Evolutionary conservation across 2,329 filamentous ascomycete genomes (phyloP), one percentile per base, ranked within the genome.

Genomic region (Venturia effusa): DNA sequence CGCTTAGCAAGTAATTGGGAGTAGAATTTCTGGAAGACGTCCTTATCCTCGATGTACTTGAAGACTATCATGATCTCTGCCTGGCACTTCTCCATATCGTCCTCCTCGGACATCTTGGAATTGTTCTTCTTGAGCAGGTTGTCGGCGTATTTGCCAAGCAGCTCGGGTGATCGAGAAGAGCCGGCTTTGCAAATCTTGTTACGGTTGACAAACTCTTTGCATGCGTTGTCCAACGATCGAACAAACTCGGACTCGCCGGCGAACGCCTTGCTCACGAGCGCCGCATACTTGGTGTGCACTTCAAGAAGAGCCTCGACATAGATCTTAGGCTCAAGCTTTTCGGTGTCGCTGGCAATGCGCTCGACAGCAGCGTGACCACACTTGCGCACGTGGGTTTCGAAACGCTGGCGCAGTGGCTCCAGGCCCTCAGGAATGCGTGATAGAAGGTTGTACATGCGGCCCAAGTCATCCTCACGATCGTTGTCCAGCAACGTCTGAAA

Each of bases 21-120:
- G 78, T 99, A 99, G 78, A 97, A 99, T 76, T 97, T 99, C 76
- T 97, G 94, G 83, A 99, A 99, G 5, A 99, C 95, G 72, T 99
- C 94, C 81, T 99, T 99, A 78, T 99, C 95, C 74, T 99, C 94
- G 67, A 99, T 97, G 77, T 99, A 99, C 79, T 97, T 97, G 84
- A 99, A 99, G 64, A 99, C 91, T 1, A 93, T 97, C 94, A 99
- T 99, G 71, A 99, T 94, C 74, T 97, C 90, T 24, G 85, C 86
- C 37, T 97, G 80, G 39, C 91, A 88, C 68, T 88, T 88, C 77
- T 99, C 94, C 70, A 97, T 83, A 72, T 99, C 93, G 39, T 90
- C 88, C 73, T 99, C 94, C 73, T 97, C 94, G 17, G 92, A 90
- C 70, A 92, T 91, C 69, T 92, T 95, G 37, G 89, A 89, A 68